These are phyloP conservation scores for Ascocoryne sarcoides DNA, from an alignment of 2,329 filamentous ascomycete genomes.

Conservation along the genomic window DNA sequence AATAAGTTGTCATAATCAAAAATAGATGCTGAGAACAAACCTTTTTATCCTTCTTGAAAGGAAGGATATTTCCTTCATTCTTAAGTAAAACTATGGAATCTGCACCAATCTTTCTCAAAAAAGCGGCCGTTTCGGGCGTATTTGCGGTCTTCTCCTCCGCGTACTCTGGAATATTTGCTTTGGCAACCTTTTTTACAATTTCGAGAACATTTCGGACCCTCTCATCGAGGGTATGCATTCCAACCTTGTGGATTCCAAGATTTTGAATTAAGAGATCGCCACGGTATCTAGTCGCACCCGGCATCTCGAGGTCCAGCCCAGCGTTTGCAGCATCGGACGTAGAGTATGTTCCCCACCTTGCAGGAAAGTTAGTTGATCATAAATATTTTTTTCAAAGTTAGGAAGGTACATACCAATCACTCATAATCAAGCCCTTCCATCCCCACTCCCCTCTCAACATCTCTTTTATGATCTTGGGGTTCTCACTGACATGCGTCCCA, in stretches of 20 bases:
- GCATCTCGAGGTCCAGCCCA: constrained; percentile 52
- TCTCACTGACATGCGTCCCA: constrained; percentile 35
- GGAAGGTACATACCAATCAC: constrained; percentile 35
- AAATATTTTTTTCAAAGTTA: background rate
- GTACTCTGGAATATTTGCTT: constrained; percentile 19
- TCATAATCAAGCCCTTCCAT: constrained; percentile 38
- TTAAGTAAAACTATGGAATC: constrained; percentile 58
- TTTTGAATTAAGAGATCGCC: constrained; percentile 21
- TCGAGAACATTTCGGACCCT: constrained; percentile 22
- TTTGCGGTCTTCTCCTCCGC: constrained; percentile 22
- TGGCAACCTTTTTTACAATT: constrained; percentile 30
- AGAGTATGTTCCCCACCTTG: constrained; percentile 43
- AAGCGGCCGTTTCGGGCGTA: constrained; percentile 28
- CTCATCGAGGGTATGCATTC: constrained; percentile 20
- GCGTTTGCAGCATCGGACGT: constrained; percentile 42
- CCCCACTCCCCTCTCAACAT: constrained; percentile 37
- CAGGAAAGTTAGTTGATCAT: too few species aligned
- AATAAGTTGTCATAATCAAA: constrained; percentile 1
- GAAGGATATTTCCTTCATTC: constrained; percentile 49
- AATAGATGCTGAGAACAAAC: constrained; percentile 20
- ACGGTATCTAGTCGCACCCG: constrained; percentile 35
- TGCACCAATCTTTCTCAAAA: constrained; percentile 48
- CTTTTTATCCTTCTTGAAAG: constrained; percentile 50
- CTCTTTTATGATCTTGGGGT: constrained; percentile 31
- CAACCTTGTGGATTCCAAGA: constrained; percentile 18